Conservation (phyloP, 129 eudicot species). For the Glebionis coronaria region DNA sequence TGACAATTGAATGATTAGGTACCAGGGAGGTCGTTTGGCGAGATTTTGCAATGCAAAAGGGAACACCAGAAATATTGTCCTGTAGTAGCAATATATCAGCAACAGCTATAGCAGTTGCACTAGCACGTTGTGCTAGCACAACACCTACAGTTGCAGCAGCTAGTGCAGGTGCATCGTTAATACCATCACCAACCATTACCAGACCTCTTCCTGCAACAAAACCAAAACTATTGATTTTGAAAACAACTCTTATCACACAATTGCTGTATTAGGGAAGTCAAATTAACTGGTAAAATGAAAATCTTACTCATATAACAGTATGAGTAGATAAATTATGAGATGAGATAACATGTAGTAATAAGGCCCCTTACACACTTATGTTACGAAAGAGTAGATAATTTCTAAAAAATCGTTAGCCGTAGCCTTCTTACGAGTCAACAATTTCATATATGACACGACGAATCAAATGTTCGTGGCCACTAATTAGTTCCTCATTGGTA, state of each 20-base stretch:
- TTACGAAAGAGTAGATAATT: no score
- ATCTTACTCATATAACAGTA: no score
- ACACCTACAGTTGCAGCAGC: conserved; percentile 97
- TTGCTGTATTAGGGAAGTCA: background rate
- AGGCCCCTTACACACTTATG: no score
- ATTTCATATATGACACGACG: background rate
- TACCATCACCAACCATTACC: conserved; percentile 99
- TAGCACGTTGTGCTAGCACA: conserved; percentile 96
- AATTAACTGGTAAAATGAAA: background rate
- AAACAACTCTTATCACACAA: background rate
- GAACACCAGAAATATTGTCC: conserved; percentile 91
- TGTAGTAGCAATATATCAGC: conserved; percentile 91
- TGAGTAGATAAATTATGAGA: no score
- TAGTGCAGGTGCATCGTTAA: conserved; percentile 97
- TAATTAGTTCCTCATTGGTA: background rate
- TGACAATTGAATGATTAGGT: conserved; percentile 8
- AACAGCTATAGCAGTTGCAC: conserved; percentile 98
- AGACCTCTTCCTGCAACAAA: conserved; percentile 74
- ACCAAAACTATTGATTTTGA: background rate
- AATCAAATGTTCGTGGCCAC: background rate
- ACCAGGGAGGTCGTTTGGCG: conserved; percentile 89
- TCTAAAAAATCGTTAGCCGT: no score
- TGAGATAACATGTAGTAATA: no score
- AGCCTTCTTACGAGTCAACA: background rate
- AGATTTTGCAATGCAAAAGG: conserved; percentile 83